These are phyloP conservation scores for Thalassiosira profunda DNA, from an alignment of 108 stramenopile genomes.

Conservation along the genomic window DNA sequence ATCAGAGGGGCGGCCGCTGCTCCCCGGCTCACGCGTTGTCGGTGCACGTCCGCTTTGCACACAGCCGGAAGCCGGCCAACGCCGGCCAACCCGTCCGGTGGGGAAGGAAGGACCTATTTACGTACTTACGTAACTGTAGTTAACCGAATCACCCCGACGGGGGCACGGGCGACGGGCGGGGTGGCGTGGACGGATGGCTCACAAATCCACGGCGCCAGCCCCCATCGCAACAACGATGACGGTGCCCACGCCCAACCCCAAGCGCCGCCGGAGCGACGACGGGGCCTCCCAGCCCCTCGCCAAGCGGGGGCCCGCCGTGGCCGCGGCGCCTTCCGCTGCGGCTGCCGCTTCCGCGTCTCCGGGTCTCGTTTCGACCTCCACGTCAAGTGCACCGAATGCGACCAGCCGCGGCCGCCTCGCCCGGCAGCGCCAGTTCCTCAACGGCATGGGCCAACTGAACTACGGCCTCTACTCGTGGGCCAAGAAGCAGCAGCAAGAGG, in stretches of 20 bases:
- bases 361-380: neutral
- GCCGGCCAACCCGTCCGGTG: too few species aligned
- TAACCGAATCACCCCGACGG: too few species aligned
- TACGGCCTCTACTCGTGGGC: neutral
- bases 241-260: conserved; percentile 6
- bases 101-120: too few species aligned
- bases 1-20: too few species aligned
- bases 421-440: neutral
- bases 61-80: too few species aligned
- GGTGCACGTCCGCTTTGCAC: too few species aligned
- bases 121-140: too few species aligned
- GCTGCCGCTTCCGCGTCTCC: conserved; percentile 1
- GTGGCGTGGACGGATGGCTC: too few species aligned
- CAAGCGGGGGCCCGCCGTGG: neutral
- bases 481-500: neutral
- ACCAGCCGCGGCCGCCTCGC: neutral
- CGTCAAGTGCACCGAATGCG: neutral
- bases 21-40: too few species aligned
- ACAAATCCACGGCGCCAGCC: too few species aligned
- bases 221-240: neutral
- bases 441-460: conserved; percentile 17
- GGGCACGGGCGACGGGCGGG: too few species aligned
- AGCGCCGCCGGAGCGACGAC: conserved; percentile 2
- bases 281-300: neutral
- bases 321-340: neutral